Evolutionary conservation across 208 protist species (phyloP), one percentile per base, ranked within the genome.

Genomic region (Trypanosoma avium): DNA sequence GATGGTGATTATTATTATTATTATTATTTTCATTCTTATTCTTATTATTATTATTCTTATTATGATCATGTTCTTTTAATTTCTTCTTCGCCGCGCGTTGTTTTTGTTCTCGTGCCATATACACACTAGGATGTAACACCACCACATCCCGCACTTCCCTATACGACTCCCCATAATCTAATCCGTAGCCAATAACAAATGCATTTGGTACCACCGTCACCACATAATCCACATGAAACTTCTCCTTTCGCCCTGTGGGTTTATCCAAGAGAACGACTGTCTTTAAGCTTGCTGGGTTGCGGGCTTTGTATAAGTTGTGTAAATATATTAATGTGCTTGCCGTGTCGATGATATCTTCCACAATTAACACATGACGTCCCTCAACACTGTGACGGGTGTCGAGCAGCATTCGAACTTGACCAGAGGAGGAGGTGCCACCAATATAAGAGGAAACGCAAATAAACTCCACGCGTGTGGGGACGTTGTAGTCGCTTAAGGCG

Each of bases 341-440:
- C 52, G 61, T 86, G 61, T 97, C 93, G 10, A 94, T 75, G 52
- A 97, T 97, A 66, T 97, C 93, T 77, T 97, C 90, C 8, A 97
- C 82, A 27, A 97, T 67, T 15, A 97, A 32, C 26, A 94, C 75
- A 62, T 97, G 93, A 32, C 75, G 74, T 21, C 78, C 61, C 61
- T 83, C 75, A 8, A 97, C 75, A 47, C 71, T 74, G 19, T 89
- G 66, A 35, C 84, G 79, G 15, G 90, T 80, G 75, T 97, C 91
- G 22, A 95, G 77, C 65, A 93, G 70, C 47, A 97, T 62, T 19
- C 75, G 79, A 59, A 97, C 92, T 69, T 94, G 72, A 8, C 92
- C 92, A n/a, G 69, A 88, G 10, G 76, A 82, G 21, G 72, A 70
- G 4, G 63, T 33, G 19, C 59, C 65, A 4, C 30, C 36, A 43